These are phyloP conservation scores for Trichophyton benhamiae DNA, from an alignment of 2,329 filamentous ascomycete species.

Conservation along the genomic window DNA sequence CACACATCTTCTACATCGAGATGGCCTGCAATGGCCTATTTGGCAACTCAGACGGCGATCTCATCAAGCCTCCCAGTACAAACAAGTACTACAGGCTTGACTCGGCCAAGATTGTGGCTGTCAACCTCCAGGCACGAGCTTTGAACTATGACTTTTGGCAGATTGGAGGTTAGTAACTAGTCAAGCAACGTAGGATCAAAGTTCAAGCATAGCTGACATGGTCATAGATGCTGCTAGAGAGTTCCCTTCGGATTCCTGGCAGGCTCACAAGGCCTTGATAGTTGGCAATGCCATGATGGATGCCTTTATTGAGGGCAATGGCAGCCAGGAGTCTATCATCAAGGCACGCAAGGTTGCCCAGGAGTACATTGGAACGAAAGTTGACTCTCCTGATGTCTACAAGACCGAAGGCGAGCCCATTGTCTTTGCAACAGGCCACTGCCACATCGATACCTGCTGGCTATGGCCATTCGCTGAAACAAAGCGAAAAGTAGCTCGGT, in stretches of 20 bases:
- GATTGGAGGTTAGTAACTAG: slow-evolving; percentile 45
- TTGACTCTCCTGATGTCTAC: slow-evolving; percentile 78
- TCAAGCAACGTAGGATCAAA: not conserved
- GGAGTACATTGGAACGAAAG: slow-evolving; percentile 66
- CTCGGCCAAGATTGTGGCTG: slow-evolving; percentile 73
- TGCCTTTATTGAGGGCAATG: slow-evolving; percentile 66
- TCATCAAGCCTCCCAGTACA: slow-evolving; percentile 78
- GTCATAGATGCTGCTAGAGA: slow-evolving; percentile 68
- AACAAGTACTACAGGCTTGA: slow-evolving; percentile 66
- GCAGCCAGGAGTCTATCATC: slow-evolving; percentile 59
- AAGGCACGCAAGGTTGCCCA: slow-evolving; percentile 71
- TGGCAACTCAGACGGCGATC: slow-evolving; percentile 74
- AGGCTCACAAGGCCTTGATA: slow-evolving; percentile 74
- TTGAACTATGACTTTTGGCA: slow-evolving; percentile 93
- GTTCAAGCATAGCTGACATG: not conserved
- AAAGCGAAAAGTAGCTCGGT: slow-evolving; percentile 87
- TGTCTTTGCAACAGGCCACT: slow-evolving; percentile 85
- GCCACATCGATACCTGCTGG: slow-evolving; percentile 97
- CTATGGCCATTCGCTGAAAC: slow-evolving; percentile 98
- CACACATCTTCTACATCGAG: slow-evolving; percentile 87
- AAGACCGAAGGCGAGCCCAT: slow-evolving; percentile 59
- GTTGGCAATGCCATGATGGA: slow-evolving; percentile 84
- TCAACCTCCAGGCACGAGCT: slow-evolving; percentile 72
- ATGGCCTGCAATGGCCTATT: slow-evolving; percentile 99
- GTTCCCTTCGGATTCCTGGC: slow-evolving; percentile 76